phyloP scores from a whole-genome alignment of 352 stramenopile genomes.

The Phytophthora parvispora region DNA sequence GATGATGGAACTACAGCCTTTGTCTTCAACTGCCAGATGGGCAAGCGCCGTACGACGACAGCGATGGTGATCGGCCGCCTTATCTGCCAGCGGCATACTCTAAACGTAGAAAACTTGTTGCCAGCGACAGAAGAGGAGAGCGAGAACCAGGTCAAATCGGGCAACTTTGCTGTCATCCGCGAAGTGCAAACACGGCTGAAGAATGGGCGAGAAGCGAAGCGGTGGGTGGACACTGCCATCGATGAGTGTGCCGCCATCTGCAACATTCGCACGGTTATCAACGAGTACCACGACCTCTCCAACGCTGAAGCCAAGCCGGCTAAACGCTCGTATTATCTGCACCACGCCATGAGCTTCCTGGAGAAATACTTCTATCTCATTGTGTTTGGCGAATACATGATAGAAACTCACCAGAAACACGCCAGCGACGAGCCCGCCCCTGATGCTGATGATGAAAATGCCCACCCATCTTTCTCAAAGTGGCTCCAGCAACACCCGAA shows the following conservation, averaged over 20 bases:
- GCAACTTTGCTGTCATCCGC: constrained; percentile 77
- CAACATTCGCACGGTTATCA: constrained; percentile 85
- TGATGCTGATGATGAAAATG: constrained; percentile 29
- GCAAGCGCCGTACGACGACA: constrained; percentile 85
- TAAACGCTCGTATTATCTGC: constrained; percentile 86
- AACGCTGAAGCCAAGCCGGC: constrained; percentile 80
- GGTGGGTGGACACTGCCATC: constrained; percentile 80
- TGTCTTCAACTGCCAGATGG: constrained; percentile 92
- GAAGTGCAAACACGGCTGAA: constrained; percentile 65
- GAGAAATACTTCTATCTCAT: constrained; percentile 93
- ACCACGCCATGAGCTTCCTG: constrained; percentile 88
- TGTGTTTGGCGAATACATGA: constrained; percentile 87
- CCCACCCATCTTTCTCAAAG: constrained; percentile 74
- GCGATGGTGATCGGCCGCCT: constrained; percentile 76
- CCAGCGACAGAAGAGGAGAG: constrained; percentile 5
- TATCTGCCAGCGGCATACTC: constrained; percentile 59
- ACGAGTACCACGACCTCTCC: constrained; percentile 82
- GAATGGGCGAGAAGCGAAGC: constrained; percentile 66
- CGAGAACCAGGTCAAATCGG: constrained; percentile 26
- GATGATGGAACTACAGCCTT: constrained; percentile 66
- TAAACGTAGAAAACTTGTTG: constrained; percentile 25
- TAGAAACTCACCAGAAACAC: constrained; percentile 40
- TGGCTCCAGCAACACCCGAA: constrained; percentile 82
- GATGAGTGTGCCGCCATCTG: constrained; percentile 77
- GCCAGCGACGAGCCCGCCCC: constrained; percentile 8